These are phyloP conservation scores for Pythium guiyangense DNA, from an alignment of 352 stramenopile species.

Conservation along the genomic window DNA sequence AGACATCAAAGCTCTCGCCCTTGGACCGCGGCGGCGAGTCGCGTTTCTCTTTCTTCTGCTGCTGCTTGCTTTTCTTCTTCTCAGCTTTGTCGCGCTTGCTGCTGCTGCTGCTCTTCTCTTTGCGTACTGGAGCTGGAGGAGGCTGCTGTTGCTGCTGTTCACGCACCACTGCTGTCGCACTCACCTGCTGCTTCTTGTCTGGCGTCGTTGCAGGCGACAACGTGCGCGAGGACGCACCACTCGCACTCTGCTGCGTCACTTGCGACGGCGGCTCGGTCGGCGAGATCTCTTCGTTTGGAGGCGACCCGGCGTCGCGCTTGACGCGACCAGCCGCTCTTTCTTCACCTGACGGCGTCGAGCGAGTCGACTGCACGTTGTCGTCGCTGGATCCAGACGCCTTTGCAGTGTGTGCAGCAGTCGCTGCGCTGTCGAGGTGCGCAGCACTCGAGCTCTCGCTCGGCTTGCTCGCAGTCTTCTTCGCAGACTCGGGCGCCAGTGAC, in stretches of 20 bases:
- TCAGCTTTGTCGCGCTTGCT: constrained; percentile 19
- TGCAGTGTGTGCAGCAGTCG: too few relatives aligned
- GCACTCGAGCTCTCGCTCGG: not conserved
- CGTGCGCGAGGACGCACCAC: not conserved
- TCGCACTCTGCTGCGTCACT: not conserved
- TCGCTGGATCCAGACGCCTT: not conserved
- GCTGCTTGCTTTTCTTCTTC: constrained; percentile 33
- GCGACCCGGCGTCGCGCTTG: not conserved
- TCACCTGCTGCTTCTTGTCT: constrained; percentile 1
- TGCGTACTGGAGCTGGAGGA: constrained; percentile 16
- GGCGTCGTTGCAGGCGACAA: not conserved
- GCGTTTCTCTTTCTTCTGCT: constrained; percentile 60
- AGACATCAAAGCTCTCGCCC: constrained; percentile 28
- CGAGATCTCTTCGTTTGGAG: constrained; percentile 14
- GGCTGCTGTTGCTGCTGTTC: not conserved
- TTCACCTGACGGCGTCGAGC: not conserved
- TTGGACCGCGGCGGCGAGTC: constrained; percentile 31
- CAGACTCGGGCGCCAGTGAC: not conserved
- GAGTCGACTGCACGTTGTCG: not conserved
- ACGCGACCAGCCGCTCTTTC: not conserved
- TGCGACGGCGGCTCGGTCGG: constrained; percentile 5
- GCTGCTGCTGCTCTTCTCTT: constrained; percentile 29
- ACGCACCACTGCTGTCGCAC: not conserved
- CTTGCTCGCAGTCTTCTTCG: not conserved
- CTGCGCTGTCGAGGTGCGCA: too few relatives aligned